Conservation (phyloP, 805 yeast species). For the Candida ascalaphidarum region DNA sequence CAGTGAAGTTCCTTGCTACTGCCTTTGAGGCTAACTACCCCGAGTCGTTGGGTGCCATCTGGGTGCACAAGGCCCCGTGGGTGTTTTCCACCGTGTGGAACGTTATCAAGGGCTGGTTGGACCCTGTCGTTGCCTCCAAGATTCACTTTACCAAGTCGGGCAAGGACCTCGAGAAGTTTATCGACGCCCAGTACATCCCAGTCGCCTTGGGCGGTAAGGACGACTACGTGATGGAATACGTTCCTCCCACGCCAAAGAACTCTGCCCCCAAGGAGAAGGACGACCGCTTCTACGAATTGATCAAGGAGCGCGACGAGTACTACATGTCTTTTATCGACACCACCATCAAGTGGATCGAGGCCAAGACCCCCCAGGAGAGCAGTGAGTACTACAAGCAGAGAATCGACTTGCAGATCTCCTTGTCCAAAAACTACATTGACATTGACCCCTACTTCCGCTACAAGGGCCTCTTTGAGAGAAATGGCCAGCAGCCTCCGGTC, state of each 20-base stretch:
- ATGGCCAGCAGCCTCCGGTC: too few relatives aligned
- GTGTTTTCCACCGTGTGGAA: conserved; percentile 6
- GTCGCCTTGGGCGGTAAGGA: conserved; percentile 6
- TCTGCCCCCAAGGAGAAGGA: conserved; percentile 4
- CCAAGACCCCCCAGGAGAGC: conserved; percentile 3
- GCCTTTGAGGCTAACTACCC: conserved; percentile 5
- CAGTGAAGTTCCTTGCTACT: conserved; percentile 4
- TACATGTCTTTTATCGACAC: conserved; percentile 4
- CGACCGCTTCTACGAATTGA: conserved; percentile 2
- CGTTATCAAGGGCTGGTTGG: conserved; percentile 6
- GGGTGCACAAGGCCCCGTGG: conserved; percentile 6
- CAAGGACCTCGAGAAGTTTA: conserved; percentile 3
- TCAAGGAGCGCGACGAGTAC: conserved; percentile 6
- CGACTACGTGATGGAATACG: conserved; percentile 2
- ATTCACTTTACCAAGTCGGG: conserved; percentile 3
- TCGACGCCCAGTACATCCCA: conserved; percentile 4
- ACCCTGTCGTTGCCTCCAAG: conserved; percentile 3
- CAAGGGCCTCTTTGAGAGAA: conserved; percentile 5
- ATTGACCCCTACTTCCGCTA: conserved; percentile 7
- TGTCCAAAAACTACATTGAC: conserved; percentile 4
- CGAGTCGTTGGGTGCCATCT: conserved; percentile 4
- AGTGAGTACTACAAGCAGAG: conserved; percentile 2
- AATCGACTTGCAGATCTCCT: conserved; percentile 2
- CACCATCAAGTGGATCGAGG: conserved; percentile 7
- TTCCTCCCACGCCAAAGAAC: conserved; percentile 2